Evolutionary conservation across 257 asterid genomes (phyloP), one percentile per base, ranked within the genome.

Genomic region (Nicotiana obtusifolia): DNA sequence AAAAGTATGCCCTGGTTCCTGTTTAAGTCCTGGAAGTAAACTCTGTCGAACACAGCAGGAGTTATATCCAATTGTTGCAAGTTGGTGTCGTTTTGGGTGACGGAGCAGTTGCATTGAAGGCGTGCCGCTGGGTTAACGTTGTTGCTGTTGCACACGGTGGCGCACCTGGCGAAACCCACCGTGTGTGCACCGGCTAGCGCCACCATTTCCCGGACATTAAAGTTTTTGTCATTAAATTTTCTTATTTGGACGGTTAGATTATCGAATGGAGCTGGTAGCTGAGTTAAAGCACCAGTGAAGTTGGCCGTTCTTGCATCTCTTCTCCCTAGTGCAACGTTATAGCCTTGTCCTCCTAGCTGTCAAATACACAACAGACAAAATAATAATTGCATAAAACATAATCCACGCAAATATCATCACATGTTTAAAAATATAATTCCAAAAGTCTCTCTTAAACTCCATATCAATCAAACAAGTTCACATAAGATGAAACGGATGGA

Each of bases 211-310:
- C 77, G 75, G 52, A 19, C 9, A 9, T 11, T 80, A 47, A 80
- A 65, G 3, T 71, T 71, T 80, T 80, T 80, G 1, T 49, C 78
- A 47, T 16, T 35, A 44, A 80, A 80, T 49, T 65, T 80, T 22
- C 10, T 22, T 17, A 65, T 1, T 65, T 80, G 83, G 16, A 57
- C 75, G 1, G 83, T 59, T 57, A 80, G 9, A 44, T 65, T 37
- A 28, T 80, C 78, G 35, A 22, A 62, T 26, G 83, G 83, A 47
- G 65, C 83, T 35, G 76, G 77, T 16, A 80, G 83, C 66, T 80
- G 83, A 33, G 1, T 31, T 20, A 28, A 0, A 47, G 83, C 66
- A 47, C 83, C 83, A 71, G 7, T 65, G 20, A 80, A 56, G 24
- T 65, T 80, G 77, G 83, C 83, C 2, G 78, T 6, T 80, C 66